Evolutionary conservation across 2,329 filamentous ascomycete genomes (phyloP).

Genomic region (Parastagonospora nodorum): DNA sequence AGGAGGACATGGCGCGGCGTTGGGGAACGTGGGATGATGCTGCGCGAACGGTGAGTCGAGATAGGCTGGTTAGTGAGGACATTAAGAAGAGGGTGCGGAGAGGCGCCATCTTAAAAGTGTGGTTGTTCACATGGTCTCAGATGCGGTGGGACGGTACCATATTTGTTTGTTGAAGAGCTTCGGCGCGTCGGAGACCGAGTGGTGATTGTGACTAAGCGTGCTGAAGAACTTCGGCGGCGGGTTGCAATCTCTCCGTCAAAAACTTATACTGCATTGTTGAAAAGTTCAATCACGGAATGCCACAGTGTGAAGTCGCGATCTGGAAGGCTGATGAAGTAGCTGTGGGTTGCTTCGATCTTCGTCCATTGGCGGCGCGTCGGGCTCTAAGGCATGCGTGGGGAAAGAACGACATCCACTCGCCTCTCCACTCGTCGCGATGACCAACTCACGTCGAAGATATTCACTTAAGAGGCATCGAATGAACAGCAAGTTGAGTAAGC

Average conservation of each 20-base stretch:
- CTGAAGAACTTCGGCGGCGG: background rate
- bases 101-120: background rate
- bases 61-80: background rate
- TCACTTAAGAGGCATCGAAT: too few relatives aligned
- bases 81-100: background rate
- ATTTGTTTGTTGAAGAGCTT: background rate
- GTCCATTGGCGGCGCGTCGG: too few relatives aligned
- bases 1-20: conserved; percentile 36
- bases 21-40: conserved; percentile 4
- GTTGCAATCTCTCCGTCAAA: background rate
- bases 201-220: background rate
- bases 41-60: conserved; percentile 6
- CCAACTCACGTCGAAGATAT: too few relatives aligned
- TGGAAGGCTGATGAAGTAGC: too few relatives aligned
- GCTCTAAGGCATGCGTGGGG: too few relatives aligned
- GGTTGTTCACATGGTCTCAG: background rate
- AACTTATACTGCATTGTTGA: background rate
- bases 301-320: too few relatives aligned
- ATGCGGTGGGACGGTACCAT: background rate
- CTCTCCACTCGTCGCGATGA: too few relatives aligned
- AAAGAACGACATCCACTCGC: too few relatives aligned
- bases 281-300: background rate
- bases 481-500: background rate
- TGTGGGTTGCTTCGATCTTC: too few relatives aligned
- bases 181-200: background rate